These are phyloP conservation scores for Neocallimastix lanati DNA, from an alignment of 192 early-diverging fungal genomes.

Conservation along the genomic window DNA sequence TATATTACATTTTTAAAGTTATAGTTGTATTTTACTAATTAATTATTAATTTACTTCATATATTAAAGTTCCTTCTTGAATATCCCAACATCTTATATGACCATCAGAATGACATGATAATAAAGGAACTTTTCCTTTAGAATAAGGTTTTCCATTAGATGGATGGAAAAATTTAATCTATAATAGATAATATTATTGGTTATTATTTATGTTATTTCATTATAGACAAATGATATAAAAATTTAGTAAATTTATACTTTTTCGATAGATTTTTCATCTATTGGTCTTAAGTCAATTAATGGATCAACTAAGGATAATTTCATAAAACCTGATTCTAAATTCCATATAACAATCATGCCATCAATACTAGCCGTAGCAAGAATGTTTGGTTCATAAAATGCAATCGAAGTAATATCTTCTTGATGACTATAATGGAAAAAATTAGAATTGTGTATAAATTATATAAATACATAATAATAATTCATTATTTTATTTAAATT, in stretches of 20 bases:
- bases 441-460: too few species aligned
- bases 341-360: slow-evolving; percentile 8
- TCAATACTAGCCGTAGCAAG: slow-evolving; percentile 11
- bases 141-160: neutral
- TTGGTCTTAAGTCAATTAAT: slow-evolving; percentile 2
- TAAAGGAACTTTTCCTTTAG: slow-evolving; percentile 1
- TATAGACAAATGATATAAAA: too few species aligned
- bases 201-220: too few species aligned
- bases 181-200: too few species aligned
- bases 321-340: slow-evolving; percentile 6
- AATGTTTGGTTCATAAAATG: slow-evolving; percentile 19
- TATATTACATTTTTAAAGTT: too few species aligned
- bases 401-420: slow-evolving; percentile 29
- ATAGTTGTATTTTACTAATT: too few species aligned
- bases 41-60: slow-evolving; percentile 28
- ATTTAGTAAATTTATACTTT: too few species aligned
- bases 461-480: neutral
- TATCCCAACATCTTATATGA: slow-evolving; percentile 31
- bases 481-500: slow-evolving; percentile 14
- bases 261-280: slow-evolving; percentile 5
- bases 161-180: neutral
- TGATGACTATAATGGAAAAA: too few species aligned
- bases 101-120: slow-evolving; percentile 17
- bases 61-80: slow-evolving; percentile 21
- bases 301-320: slow-evolving; percentile 2